These are phyloP conservation scores for Aurinia saxatilis DNA, from an alignment of 345 rosid species.

Conservation along the genomic window DNA sequence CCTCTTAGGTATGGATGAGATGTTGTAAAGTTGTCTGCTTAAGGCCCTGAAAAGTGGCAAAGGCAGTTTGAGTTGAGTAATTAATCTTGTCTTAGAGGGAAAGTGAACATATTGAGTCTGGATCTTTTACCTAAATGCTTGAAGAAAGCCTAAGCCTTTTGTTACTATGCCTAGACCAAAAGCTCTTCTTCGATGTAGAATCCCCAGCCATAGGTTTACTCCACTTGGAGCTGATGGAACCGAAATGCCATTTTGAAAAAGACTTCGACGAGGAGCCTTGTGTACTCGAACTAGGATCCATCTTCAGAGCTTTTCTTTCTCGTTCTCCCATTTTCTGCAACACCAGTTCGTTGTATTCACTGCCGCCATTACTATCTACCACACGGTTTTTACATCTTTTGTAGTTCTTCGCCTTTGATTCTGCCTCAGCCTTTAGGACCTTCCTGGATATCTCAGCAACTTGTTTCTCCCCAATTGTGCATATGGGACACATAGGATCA, in stretches of 20 bases:
- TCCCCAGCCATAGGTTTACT: conserved; percentile 41
- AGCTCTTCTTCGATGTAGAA: conserved; percentile 43
- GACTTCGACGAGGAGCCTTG: conserved; percentile 48
- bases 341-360: conserved; percentile 37
- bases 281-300: conserved; percentile 45
- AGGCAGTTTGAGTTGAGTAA: neutral
- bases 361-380: conserved; percentile 42
- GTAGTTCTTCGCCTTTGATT: conserved; percentile 37
- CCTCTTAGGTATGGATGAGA: neutral
- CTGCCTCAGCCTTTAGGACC: conserved; percentile 45
- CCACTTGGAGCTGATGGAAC: conserved; percentile 54
- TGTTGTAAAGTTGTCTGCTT: neutral
- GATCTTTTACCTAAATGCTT: neutral
- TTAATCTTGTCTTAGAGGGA: neutral
- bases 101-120: neutral
- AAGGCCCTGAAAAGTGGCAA: neutral
- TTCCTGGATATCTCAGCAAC: conserved; percentile 45
- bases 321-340: conserved; percentile 14
- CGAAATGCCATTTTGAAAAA: conserved; percentile 48
- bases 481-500: conserved; percentile 72
- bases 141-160: conserved; percentile 10
- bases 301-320: conserved; percentile 37
- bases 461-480: conserved; percentile 59
- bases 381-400: conserved; percentile 60
- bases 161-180: conserved; percentile 53